Conservation (phyloP, 1,284 basidiomycete species). For the Phylloboletellus chloephorus region DNA sequence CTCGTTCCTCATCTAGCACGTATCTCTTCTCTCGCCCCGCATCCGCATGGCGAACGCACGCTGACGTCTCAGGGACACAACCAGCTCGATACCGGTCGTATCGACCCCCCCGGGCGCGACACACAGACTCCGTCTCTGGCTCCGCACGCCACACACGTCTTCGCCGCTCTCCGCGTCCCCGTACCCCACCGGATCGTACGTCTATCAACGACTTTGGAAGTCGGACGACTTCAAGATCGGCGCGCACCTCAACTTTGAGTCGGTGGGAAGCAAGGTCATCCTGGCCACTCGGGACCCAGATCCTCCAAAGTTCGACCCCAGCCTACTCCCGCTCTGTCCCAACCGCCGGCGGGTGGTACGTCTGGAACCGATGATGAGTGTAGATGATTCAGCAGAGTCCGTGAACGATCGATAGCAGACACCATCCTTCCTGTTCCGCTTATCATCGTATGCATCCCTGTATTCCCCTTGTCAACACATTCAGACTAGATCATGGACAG, state of each 20-base stretch:
- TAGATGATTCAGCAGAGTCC: slow-evolving; percentile 7
- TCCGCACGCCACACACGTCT: slow-evolving; percentile 34
- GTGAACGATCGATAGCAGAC: slow-evolving; percentile 16
- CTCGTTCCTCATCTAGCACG: slow-evolving; percentile 55
- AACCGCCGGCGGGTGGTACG: slow-evolving; percentile 11
- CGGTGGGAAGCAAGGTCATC: slow-evolving; percentile 41
- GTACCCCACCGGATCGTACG: slow-evolving; percentile 39
- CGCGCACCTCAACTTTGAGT: slow-evolving; percentile 44
- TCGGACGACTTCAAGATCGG: slow-evolving; percentile 57
- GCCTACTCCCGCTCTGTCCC: slow-evolving; percentile 5
- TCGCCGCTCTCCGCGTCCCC: slow-evolving; percentile 13
- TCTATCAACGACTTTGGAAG: slow-evolving; percentile 59
- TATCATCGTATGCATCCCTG: too few relatives aligned
- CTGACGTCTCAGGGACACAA: too few relatives aligned
- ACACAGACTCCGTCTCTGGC: slow-evolving; percentile 56
- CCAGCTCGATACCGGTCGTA: slow-evolving; percentile 46
- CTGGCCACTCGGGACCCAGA: slow-evolving; percentile 37
- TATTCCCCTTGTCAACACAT: too few relatives aligned
- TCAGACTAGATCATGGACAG: background rate
- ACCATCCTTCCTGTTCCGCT: too few relatives aligned
- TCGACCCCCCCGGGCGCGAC: slow-evolving; percentile 50
- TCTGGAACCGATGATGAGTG: slow-evolving; percentile 5
- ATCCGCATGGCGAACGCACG: too few relatives aligned
- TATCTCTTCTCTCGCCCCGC: slow-evolving; percentile 4
- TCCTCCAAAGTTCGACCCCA: background rate